Evolutionary conservation across 306 rosid species (phyloP), one percentile per base, ranked within the genome.

Genomic region (Cucurbita argyrosperma): DNA sequence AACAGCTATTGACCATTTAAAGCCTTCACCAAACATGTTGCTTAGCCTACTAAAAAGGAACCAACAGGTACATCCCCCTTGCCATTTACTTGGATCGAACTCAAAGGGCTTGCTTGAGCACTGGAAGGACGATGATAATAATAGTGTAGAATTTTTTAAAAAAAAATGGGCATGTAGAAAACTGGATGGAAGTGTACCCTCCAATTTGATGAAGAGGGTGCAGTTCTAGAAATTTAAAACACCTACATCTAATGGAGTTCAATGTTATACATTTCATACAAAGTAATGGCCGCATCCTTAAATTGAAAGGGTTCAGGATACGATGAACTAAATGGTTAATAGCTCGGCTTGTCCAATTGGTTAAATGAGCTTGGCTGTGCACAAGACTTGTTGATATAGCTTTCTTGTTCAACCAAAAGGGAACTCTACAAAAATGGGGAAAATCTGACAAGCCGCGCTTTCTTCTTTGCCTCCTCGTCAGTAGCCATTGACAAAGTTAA

Each of bases 401-500:
- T 86, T 92, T 89, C 84, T 83, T 78, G 89, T 91, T 76, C 82
- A 62, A 39, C 23, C 96, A 21, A 55, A 50, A 63, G 51, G 89
- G 83, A 80, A 16, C 78, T 68, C 70, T 87, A 83, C 8, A 95
- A 79, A 78, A 8, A 80, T 0, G 92, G 79, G 9, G 92, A 79
- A 79, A 91, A 91, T 77, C 90, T 86, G 69, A 88, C 91, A 64
- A 84, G 86, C 40, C 96, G 88, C 60, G 99, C 99, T 88, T 94
- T 91, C 88, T 94, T 94, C 85, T 83, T 94, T 14, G 85, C 87
- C 39, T 85, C 87, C 58, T 83, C 83, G 10, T 88, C 95, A 56
- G 90, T 55, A 71, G 87, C 39, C n/a, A 84, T 75, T 51, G 91
- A 40, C 13, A 88, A 79, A 75, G 50, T 75, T 35, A 88, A 79